Base-by-base conservation (phyloP, 164 flowering plant genomes). In the Pachysandra terminalis region DNA sequence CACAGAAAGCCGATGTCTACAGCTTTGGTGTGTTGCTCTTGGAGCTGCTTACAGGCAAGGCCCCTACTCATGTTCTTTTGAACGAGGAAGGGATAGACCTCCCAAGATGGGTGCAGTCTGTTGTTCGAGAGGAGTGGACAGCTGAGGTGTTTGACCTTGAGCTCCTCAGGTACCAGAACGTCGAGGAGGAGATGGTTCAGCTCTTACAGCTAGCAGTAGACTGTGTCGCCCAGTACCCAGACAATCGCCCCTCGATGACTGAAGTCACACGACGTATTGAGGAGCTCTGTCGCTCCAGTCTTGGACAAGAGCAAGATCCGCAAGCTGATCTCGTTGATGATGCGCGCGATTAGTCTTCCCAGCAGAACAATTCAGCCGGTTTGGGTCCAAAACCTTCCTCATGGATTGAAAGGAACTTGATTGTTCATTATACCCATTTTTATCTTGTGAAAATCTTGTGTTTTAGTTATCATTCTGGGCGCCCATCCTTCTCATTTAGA, bases 21-120 rank as follows among this genome's bases (percentile, higher is more conserved):
- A 90, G 96, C 83, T 90, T 90, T 55, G 97, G 97, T 0, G 91
- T 92, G n/a, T 73, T 92, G 70, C 78, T 92, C 16, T 77, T 92
- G 69, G 97, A 92, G 81, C 83, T 92, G 67, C 78, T 92, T 6
- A 92, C 96, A 0, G 96, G 97, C 12, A 92, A 90, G 67, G 85
- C 97, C 9, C 96, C 97, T 3, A 80, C 86, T 13, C 88, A 88
- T 59, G 79, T 91, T 59, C 82, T 87, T 14, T 61, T 88, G 63
- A 83, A 82, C 19, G 96, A 92, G 68, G 97, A 88, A 65, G 87
- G 94, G 1, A 83, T 84, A 0, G 97, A 92, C 77, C 86, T 92
- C n/a, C 96, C 97, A 0, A 78, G 97, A 64, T 92, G 96, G 97
- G 96, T 92, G 10, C 96, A 90, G 65, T 88, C 96, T 8, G 81